Percentiles rank a stretch among this genome's conserved stretches.
Evolutionary conservation across 2,329 filamentous ascomycete genomes (phyloP).

Genomic region (Pyrenophora teres): DNA sequence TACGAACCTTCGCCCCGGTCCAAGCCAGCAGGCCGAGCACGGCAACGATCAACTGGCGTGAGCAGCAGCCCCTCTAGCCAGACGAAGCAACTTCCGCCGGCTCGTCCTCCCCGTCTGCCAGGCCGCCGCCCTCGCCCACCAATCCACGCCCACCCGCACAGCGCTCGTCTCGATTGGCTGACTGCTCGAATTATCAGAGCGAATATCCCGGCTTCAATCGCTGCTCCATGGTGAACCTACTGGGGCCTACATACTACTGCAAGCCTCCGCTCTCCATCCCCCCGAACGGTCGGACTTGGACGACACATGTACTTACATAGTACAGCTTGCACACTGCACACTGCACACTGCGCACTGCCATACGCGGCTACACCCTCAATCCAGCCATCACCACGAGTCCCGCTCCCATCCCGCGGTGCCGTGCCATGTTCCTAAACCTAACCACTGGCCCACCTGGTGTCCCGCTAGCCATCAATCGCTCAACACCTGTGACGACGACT

Average conservation of each 20-base stretch:
- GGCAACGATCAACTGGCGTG: slow-evolving; percentile 20
- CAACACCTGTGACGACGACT: slow-evolving; percentile 5
- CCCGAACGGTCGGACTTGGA: slow-evolving; percentile 3
- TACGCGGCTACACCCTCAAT: background rate
- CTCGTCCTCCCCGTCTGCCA: slow-evolving; percentile 30
- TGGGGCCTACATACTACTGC: slow-evolving; percentile 4
- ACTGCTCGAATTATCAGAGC: slow-evolving; percentile 9
- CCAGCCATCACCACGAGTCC: background rate
- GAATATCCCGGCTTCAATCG: slow-evolving; percentile 14
- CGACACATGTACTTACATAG: background rate
- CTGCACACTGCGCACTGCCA: background rate
- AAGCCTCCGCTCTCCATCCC: slow-evolving; percentile 15
- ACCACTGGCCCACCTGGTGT: background rate
- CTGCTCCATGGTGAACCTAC: slow-evolving; percentile 8
- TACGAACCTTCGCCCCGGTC: slow-evolving; percentile 18
- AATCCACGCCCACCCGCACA: slow-evolving; percentile 6
- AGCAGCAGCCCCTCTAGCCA: slow-evolving; percentile 3
- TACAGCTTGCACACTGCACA: too few relatives aligned
- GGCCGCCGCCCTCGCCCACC: slow-evolving; percentile 24
- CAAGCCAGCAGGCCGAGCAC: slow-evolving; percentile 15
- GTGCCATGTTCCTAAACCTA: slow-evolving; percentile 2
- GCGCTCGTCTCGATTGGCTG: slow-evolving; percentile 21
- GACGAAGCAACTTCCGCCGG: slow-evolving; percentile 20
- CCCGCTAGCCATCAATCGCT: slow-evolving; percentile 5
- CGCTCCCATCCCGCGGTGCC: background rate